These are phyloP conservation scores for Quercus tomentella DNA, from an alignment of 331 rosid genomes.

Conservation along the genomic window DNA sequence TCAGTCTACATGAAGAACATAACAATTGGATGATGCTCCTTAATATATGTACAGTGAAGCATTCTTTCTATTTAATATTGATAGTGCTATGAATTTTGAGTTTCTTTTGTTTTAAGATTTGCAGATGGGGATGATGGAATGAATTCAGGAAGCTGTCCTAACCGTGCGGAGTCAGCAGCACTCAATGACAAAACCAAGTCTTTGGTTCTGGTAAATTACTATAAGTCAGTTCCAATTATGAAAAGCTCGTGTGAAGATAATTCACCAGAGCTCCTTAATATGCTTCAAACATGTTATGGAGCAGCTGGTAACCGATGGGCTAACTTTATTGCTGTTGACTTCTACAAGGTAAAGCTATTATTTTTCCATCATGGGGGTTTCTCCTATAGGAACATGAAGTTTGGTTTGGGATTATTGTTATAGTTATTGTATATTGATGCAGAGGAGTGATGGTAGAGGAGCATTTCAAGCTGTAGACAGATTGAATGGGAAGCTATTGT, in stretches of 20 bases:
- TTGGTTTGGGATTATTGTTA: not conserved
- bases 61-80: not conserved
- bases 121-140: constrained; percentile 39
- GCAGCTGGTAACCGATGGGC: constrained; percentile 36
- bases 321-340: constrained; percentile 43
- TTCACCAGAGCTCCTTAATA: constrained; percentile 23
- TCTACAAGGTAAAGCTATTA: constrained; percentile 29
- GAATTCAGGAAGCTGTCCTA: constrained; percentile 28
- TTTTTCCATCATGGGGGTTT: not conserved
- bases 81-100: not conserved
- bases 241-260: constrained; percentile 33
- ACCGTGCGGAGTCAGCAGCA: constrained; percentile 19
- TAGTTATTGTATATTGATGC: not conserved
- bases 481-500: constrained; percentile 32
- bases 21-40: too few species aligned
- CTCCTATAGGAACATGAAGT: not conserved
- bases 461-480: constrained; percentile 38
- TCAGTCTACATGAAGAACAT: too few species aligned
- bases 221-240: constrained; percentile 26
- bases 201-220: constrained; percentile 34
- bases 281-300: constrained; percentile 24
- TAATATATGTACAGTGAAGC: too few species aligned
- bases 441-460: constrained; percentile 48
- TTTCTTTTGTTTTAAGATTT: not conserved
- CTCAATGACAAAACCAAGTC: constrained; percentile 33